phyloP scores from a whole-genome alignment of 1,139 yeast species.

The Hyphopichia khmerensis region DNA sequence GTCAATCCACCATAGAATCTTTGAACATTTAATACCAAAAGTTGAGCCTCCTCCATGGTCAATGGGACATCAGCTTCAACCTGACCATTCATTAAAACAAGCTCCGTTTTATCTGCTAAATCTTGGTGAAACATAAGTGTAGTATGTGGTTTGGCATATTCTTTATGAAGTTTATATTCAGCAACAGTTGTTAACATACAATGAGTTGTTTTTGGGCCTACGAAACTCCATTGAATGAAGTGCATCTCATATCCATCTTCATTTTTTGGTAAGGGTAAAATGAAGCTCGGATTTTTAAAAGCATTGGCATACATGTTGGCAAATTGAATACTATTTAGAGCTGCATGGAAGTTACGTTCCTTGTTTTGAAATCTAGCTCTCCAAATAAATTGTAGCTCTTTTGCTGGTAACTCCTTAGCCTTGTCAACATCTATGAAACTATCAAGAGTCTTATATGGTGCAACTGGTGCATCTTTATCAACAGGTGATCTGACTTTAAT shows the following conservation, averaged over 20 bases:
- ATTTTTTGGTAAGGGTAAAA: constrained; percentile 65
- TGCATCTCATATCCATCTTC: constrained; percentile 75
- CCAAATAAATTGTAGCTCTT: constrained; percentile 85
- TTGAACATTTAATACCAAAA: constrained; percentile 77
- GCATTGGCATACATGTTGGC: constrained; percentile 65
- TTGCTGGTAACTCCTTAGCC: constrained; percentile 49
- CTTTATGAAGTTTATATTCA: constrained; percentile 87
- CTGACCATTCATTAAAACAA: constrained; percentile 85
- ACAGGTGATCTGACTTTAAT: constrained; percentile 62
- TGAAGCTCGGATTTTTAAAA: constrained; percentile 70
- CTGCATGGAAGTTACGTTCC: constrained; percentile 64
- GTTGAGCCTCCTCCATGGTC: constrained; percentile 70
- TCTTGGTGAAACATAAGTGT: constrained; percentile 88
- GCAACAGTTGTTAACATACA: constrained; percentile 90
- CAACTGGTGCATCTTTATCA: constrained; percentile 41
- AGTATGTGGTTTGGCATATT: constrained; percentile 94
- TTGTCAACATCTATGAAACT: constrained; percentile 73
- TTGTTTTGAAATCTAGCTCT: constrained; percentile 74
- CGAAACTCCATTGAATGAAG: constrained; percentile 91
- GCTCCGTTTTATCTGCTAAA: constrained; percentile 54
- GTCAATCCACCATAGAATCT: constrained; percentile 77
- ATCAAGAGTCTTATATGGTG: constrained; percentile 69
- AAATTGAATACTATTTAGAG: constrained; percentile 55
- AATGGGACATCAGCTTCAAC: constrained; percentile 72
- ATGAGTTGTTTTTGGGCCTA: constrained; percentile 81